Percentiles rank a stretch among this genome's conserved stretches.
Evolutionary conservation across 1,284 basidiomycete genomes (phyloP).

Genomic region (Trametes polyzona): DNA sequence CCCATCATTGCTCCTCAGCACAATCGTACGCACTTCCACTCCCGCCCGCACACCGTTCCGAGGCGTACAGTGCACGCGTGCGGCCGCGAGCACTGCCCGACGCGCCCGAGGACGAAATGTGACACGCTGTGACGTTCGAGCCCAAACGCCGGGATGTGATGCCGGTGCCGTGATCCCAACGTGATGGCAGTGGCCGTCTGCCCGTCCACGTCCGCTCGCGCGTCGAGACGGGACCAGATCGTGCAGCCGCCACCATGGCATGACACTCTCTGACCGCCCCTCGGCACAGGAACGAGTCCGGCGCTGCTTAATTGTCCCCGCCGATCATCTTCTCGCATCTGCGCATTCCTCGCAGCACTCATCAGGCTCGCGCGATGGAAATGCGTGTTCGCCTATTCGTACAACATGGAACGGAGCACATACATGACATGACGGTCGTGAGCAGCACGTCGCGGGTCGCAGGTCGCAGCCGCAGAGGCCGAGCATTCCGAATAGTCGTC

Average conservation of each 20-base stretch:
- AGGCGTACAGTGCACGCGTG: neutral
- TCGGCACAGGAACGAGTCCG: slow-evolving; percentile 1
- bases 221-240: slow-evolving; percentile 7
- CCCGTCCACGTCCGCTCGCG: neutral
- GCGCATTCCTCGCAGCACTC: neutral
- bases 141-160: slow-evolving; percentile 11
- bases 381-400: slow-evolving; percentile 8
- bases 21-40: neutral
- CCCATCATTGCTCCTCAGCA: neutral
- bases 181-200: slow-evolving; percentile 7
- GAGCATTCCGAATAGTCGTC: slow-evolving; percentile 3
- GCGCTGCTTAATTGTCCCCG: neutral
- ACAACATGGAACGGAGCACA: neutral
- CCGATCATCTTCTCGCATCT: neutral
- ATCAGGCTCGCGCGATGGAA: neutral
- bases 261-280: neutral
- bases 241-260: neutral
- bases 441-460: too few species aligned
- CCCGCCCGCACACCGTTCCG: neutral
- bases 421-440: too few species aligned
- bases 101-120: neutral
- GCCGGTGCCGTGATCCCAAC: slow-evolving; percentile 12
- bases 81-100: neutral
- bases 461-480: neutral
- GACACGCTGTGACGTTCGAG: slow-evolving; percentile 12